phyloP scores from a whole-genome alignment of 257 asterid genomes.

The Nemophila menziesii region DNA sequence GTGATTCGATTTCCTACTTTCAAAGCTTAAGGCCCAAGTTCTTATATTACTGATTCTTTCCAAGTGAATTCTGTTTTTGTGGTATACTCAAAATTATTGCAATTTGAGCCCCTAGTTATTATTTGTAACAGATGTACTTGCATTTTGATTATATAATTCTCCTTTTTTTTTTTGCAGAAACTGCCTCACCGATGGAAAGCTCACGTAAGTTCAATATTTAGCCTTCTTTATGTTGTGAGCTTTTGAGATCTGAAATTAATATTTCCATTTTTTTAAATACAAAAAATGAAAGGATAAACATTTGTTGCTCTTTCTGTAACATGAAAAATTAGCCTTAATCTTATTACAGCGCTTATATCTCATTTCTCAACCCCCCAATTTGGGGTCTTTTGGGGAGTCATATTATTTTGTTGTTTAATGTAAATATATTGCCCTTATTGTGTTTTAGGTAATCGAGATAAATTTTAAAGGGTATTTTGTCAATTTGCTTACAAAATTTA shows the following conservation, averaged over 20 bases:
- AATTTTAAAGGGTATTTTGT: not conserved
- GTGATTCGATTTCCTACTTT: not conserved
- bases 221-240: slow-evolving; percentile 2
- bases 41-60: too few species aligned
- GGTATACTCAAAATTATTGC: not conserved
- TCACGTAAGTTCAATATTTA: slow-evolving; percentile 48
- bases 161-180: slow-evolving; percentile 30
- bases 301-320: not conserved
- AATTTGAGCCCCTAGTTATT: not conserved
- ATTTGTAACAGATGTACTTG: not conserved
- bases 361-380: too few species aligned
- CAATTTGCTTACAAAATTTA: too few species aligned
- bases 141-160: not conserved
- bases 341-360: too few species aligned
- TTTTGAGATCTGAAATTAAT: not conserved
- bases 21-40: not conserved
- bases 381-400: too few species aligned
- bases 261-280: not conserved
- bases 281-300: not conserved
- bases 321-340: too few species aligned
- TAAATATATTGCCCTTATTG: too few species aligned
- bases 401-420: too few species aligned
- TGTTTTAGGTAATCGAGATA: too few species aligned
- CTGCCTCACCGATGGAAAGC: slow-evolving; percentile 81
- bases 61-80: not conserved